phyloP scores from a whole-genome alignment of 1,284 basidiomycete species.

The Fomitopsis schrenkii region DNA sequence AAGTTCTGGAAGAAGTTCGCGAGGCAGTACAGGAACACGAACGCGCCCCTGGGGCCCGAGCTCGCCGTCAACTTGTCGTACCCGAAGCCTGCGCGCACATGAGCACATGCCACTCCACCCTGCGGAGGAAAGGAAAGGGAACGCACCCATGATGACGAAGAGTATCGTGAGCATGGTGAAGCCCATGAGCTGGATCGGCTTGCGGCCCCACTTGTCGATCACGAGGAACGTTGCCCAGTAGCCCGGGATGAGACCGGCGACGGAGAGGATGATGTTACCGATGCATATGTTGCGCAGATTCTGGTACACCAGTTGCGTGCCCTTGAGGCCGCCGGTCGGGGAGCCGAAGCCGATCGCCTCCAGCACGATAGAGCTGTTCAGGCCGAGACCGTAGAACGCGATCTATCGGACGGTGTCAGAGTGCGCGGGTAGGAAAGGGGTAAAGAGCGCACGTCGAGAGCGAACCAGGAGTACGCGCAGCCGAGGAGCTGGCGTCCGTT shows the following conservation, averaged over 20 bases:
- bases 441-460: conserved; percentile 42
- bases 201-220: conserved; percentile 26
- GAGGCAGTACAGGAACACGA: conserved; percentile 77
- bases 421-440: conserved; percentile 13
- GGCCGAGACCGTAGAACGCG: conserved; percentile 79
- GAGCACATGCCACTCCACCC: background rate
- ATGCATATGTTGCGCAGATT: conserved; percentile 22
- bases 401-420: conserved; percentile 39
- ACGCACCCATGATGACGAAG: conserved; percentile 46
- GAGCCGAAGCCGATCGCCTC: conserved; percentile 46
- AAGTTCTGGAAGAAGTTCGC: conserved; percentile 76
- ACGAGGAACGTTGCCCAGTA: conserved; percentile 25
- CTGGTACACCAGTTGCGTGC: conserved; percentile 40
- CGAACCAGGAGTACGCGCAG: conserved; percentile 57
- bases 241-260: conserved; percentile 26
- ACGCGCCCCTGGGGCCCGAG: conserved; percentile 49
- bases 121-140: background rate
- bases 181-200: conserved; percentile 34
- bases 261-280: conserved; percentile 26
- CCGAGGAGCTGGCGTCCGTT: conserved; percentile 60
- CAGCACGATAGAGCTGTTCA: conserved; percentile 71
- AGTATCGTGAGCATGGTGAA: conserved; percentile 51
- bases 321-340: conserved; percentile 36
- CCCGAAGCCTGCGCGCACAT: conserved; percentile 53
- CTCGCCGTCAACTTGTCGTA: conserved; percentile 65